Evolutionary conservation across 2,329 filamentous ascomycete species (phyloP).

Genomic region (Chaetomiaceae sp.): DNA sequence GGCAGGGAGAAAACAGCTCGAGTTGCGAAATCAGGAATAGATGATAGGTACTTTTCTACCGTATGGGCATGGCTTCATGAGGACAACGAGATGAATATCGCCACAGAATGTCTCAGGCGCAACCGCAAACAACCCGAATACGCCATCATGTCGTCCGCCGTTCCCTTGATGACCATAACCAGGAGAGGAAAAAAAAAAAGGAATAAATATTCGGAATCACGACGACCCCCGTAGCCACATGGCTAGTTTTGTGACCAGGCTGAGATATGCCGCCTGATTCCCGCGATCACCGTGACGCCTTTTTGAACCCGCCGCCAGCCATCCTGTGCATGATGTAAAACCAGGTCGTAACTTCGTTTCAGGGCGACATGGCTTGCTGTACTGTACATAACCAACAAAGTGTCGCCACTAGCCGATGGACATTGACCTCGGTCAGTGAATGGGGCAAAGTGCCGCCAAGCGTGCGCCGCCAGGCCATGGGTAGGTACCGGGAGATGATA

Average conservation of each 20-base stretch:
- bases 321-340: not conserved
- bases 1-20: no score
- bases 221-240: no score
- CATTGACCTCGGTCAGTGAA: not conserved
- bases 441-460: not conserved
- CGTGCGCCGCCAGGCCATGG: not conserved
- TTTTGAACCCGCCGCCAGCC: not conserved
- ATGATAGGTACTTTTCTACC: not conserved
- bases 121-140: not conserved
- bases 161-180: no score
- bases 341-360: constrained; percentile 8
- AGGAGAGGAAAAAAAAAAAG: no score
- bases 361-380: not conserved
- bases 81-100: not conserved
- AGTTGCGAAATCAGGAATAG: not conserved
- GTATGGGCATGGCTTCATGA: not conserved
- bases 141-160: not conserved
- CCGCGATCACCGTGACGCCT: not conserved
- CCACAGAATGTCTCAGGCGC: not conserved
- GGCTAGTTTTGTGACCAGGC: no score
- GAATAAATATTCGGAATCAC: no score
- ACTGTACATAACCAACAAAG: not conserved
- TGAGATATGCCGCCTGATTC: not conserved
- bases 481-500: not conserved
- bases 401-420: not conserved